Conservation (phyloP, 129 eudicot species). For the Cynara cardunculus region DNA sequence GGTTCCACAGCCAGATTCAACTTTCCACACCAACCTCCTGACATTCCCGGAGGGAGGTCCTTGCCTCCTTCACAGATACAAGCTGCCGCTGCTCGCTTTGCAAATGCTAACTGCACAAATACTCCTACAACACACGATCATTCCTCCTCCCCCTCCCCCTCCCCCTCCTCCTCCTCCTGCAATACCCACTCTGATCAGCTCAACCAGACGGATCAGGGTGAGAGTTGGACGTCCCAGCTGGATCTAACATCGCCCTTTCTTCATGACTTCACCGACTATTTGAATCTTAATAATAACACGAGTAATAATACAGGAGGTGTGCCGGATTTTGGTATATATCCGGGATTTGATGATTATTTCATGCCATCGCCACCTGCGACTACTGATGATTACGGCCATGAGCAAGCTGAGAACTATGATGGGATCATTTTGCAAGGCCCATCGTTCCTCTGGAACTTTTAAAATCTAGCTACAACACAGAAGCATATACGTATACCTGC, state of each 20-base stretch:
- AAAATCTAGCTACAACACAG: background rate
- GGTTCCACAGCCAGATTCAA: conserved; percentile 38
- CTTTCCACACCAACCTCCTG: conserved; percentile 37
- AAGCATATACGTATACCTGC: background rate
- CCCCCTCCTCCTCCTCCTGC: background rate
- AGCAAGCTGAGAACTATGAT: conserved; percentile 21
- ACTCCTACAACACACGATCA: background rate
- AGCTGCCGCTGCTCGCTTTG: conserved; percentile 28
- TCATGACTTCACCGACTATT: conserved; percentile 13
- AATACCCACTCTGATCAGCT: background rate
- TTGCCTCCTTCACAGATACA: conserved; percentile 38
- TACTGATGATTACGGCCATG: background rate
- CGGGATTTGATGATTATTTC: conserved; percentile 41
- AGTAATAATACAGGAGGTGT: background rate
- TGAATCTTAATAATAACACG: conserved; percentile 16
- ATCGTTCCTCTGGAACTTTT: conserved; percentile 46
- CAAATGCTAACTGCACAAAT: background rate
- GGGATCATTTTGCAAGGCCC: conserved; percentile 24
- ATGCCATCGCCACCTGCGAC: conserved; percentile 10
- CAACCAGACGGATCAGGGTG: background rate
- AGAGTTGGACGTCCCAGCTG: background rate
- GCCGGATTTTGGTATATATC: conserved; percentile 37
- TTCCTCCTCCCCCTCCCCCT: background rate
- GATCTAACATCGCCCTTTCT: conserved; percentile 6
- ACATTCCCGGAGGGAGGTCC: conserved; percentile 32